Evolutionary conservation across 1,284 basidiomycete genomes (phyloP), one percentile per base, ranked within the genome.

Genomic region (Phlebopus sp.): DNA sequence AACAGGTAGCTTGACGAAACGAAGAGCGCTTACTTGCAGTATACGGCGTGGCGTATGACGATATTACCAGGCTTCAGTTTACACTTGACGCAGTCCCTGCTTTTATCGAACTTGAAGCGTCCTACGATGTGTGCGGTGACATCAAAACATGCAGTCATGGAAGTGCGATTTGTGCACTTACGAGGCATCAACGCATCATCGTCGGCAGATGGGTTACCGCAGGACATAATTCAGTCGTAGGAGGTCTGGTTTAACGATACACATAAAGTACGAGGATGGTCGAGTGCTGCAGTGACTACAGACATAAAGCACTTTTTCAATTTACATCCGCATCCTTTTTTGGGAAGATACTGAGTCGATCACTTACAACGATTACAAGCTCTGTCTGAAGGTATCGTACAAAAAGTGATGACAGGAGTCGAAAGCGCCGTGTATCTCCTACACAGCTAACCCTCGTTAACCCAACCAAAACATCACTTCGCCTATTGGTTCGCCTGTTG

Each of bases 21-120:
- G 19, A 47, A 46, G 27, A n/a, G 45, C 46, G 62, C 81, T 59
- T 61, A 88, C 87, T 82, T 89, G 85, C 88, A 91, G 62, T 90
- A 91, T 14, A 88, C 84, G 19, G 84, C 81, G 62, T 90, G 86
- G 37, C 87, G 76, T 49, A 90, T 79, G 36, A 89, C 81, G 32
- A 90, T 69, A 45, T 81, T 86, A 29, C 86, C 88, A 14, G 51
- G 54, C 18, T 73, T 75, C 21, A 67, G 69, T 62, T 87, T 90
- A 66, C 88, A 91, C 56, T 82, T 84, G 15, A 88, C 74, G 56
- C 88, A 91, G 15, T 64, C 62, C 51, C 72, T 82, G 3, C 78
- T 74, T 63, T 77, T 82, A 61, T 85, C 84, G 57, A 81, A 84
- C 59, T 77, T 86, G 46, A 69, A 66, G 29, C 79, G 79, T 41